Percentiles rank a stretch among this genome's conserved stretches.
Evolutionary conservation across 1,139 yeast genomes (phyloP).

Genomic region (Zygosaccharomyces sapae): DNA sequence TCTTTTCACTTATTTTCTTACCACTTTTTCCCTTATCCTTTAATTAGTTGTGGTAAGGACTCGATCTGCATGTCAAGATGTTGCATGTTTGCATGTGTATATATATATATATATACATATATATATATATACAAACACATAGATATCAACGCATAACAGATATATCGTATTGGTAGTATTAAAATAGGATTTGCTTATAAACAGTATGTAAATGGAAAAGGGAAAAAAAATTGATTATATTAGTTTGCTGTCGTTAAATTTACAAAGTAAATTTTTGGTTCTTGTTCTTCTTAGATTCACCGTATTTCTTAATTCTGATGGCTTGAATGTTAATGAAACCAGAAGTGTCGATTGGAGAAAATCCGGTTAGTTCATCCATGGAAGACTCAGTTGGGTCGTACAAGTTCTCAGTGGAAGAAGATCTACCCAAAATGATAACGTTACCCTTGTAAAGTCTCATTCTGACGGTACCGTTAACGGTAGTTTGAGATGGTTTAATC

Average conservation of each 20-base stretch:
- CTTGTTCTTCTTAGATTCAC: constrained; percentile 86
- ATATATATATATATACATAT: no score
- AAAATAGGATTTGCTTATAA: no score
- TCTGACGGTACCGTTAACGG: constrained; percentile 96
- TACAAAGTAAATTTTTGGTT: constrained; percentile 41
- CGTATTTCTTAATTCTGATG: constrained; percentile 95
- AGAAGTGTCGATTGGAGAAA: constrained; percentile 93
- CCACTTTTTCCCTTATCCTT: neutral
- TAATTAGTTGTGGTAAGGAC: neutral
- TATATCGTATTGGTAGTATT: no score
- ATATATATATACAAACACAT: no score
- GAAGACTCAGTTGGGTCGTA: constrained; percentile 98
- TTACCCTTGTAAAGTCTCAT: constrained; percentile 91
- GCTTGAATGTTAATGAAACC: constrained; percentile 98
- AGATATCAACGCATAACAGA: no score
- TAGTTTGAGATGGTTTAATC: constrained; percentile 89
- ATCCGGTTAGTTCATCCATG: constrained; percentile 98
- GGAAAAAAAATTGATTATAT: neutral
- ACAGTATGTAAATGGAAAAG: neutral
- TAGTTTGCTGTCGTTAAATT: constrained; percentile 6
- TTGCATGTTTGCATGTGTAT: no score
- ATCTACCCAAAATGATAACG: constrained; percentile 82
- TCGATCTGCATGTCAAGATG: neutral
- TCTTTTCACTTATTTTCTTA: neutral
- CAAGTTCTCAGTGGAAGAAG: constrained; percentile 88